Evolutionary conservation across 257 asterid species (phyloP).

Genomic region (Scutellaria minor): DNA sequence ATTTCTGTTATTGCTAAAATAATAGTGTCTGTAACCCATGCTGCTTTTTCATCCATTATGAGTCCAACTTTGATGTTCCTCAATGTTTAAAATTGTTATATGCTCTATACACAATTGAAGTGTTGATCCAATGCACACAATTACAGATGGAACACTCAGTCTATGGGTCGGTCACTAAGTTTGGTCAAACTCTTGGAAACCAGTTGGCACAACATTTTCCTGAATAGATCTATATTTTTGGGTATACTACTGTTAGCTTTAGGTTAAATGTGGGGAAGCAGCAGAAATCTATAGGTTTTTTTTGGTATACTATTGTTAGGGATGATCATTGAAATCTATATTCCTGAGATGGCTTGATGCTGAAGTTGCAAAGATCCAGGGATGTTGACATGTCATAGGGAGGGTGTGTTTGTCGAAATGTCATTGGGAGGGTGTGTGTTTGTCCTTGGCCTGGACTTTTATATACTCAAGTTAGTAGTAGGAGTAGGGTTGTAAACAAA

Average conservation of each 20-base stretch:
- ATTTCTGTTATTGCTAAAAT: not conserved
- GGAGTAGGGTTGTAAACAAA: not conserved
- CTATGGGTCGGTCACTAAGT: not conserved
- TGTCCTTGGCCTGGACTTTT: not conserved
- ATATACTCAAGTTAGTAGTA: not conserved
- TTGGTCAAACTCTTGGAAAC: conserved; percentile 8
- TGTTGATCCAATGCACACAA: not conserved
- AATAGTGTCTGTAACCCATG: not conserved
- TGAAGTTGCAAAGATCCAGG: conserved; percentile 16
- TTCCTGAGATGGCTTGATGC: conserved; percentile 11
- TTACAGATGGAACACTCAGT: not conserved
- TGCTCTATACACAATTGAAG: not conserved
- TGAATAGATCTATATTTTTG: not conserved
- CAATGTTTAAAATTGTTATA: not conserved
- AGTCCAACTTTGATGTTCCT: conserved; percentile 23
- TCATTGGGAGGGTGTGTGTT: not conserved
- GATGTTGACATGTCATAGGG: conserved; percentile 1
- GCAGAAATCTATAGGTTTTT: not conserved
- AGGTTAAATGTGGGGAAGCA: not conserved
- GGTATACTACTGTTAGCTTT: not conserved
- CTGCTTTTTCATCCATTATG: not conserved
- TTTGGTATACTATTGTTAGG: not conserved
- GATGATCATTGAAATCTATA: not conserved
- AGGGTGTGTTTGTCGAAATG: not conserved
- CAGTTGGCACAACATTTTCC: not conserved